phyloP scores from a whole-genome alignment of 2,329 filamentous ascomycete genomes.

The Aspergillus candidus region DNA sequence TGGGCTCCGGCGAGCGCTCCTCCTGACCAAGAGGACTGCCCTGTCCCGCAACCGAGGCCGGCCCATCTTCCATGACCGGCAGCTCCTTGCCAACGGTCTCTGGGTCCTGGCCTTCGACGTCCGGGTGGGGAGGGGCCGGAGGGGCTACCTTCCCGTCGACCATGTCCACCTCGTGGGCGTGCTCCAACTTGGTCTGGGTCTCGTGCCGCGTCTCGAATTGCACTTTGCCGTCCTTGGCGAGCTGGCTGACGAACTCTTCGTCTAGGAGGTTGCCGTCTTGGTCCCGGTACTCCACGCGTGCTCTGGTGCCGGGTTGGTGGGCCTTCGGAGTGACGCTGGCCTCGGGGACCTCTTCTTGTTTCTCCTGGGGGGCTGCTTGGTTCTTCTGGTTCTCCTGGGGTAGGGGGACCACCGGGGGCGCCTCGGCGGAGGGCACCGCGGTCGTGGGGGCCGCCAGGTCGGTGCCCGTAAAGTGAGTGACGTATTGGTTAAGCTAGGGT shows the following conservation, averaged over 20 bases:
- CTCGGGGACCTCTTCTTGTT: slow-evolving; percentile 15
- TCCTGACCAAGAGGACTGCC: slow-evolving; percentile 31
- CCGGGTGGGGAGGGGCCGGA: slow-evolving; percentile 42
- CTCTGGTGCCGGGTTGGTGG: slow-evolving; percentile 52
- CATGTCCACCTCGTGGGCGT: slow-evolving; percentile 66
- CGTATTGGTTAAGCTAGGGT: slow-evolving; percentile 36
- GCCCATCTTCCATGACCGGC: slow-evolving; percentile 31
- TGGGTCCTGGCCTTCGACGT: slow-evolving; percentile 53
- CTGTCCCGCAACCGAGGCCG: slow-evolving; percentile 36
- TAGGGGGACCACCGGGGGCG: slow-evolving; percentile 13
- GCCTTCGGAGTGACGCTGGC: slow-evolving; percentile 30
- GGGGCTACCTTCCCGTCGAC: slow-evolving; percentile 41
- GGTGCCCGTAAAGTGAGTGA: slow-evolving; percentile 24
- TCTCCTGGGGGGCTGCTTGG: slow-evolving; percentile 15
- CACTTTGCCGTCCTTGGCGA: slow-evolving; percentile 73
- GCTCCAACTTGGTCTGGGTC: slow-evolving; percentile 74
- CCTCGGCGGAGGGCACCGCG: slow-evolving; percentile 7
- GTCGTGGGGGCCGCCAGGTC: slow-evolving; percentile 21
- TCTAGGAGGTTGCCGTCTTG: slow-evolving; percentile 85
- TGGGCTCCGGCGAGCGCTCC: slow-evolving; percentile 34
- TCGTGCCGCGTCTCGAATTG: slow-evolving; percentile 94
- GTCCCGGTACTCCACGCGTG: slow-evolving; percentile 89
- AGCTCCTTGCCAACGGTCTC: slow-evolving; percentile 45
- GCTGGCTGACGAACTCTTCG: slow-evolving; percentile 71
- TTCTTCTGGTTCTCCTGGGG: slow-evolving; percentile 18